phyloP scores from a whole-genome alignment of 2,329 filamentous ascomycete species.

The Lachnellula occidentalis region DNA sequence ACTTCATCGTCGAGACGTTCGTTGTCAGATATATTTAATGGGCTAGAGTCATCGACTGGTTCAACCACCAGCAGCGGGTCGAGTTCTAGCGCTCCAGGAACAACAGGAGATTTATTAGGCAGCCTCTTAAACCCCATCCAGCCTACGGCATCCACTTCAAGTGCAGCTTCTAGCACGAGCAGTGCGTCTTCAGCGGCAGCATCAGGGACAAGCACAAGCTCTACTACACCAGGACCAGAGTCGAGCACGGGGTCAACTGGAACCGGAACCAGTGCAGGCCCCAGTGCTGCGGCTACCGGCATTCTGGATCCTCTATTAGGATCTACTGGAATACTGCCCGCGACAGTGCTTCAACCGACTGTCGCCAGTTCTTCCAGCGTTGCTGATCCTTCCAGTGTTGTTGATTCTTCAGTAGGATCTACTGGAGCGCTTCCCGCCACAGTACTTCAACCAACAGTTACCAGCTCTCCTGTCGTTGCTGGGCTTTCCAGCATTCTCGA shows the following conservation, averaged over 20 bases:
- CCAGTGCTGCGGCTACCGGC: neutral
- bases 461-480: neutral
- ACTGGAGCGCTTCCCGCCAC: conserved; percentile 1
- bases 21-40: conserved; percentile 18
- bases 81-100: neutral
- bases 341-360: neutral
- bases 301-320: neutral
- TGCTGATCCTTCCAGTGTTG: too few relatives aligned
- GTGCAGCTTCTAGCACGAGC: neutral
- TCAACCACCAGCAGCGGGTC: neutral
- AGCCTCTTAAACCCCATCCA: neutral
- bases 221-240: neutral
- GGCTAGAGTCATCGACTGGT: neutral
- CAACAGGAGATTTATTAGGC: conserved; percentile 4
- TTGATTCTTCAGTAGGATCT: neutral
- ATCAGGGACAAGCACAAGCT: neutral
- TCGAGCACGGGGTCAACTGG: neutral
- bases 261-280: neutral
- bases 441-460: conserved; percentile 1
- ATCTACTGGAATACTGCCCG: neutral
- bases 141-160: conserved; percentile 1
- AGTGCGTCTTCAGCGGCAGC: neutral
- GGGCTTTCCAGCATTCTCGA: neutral
- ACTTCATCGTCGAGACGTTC: conserved; percentile 12
- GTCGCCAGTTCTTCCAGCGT: neutral